phyloP scores from a whole-genome alignment of 1,284 basidiomycete species.

The Fomitopsis betulina region DNA sequence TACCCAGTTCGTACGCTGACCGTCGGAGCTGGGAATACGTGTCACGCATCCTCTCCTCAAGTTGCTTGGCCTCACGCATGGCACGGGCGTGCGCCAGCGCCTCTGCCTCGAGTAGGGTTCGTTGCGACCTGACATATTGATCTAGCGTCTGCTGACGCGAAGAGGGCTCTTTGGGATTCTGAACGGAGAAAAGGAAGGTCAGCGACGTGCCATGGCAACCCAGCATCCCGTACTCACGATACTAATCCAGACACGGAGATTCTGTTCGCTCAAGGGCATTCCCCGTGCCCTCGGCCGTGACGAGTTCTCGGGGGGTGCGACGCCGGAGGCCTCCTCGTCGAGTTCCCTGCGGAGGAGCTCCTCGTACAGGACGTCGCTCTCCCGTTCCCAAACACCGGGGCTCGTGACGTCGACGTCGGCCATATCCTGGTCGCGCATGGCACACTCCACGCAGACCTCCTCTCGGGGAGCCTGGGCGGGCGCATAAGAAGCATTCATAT shows the following conservation, averaged over 20 bases:
- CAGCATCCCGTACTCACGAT: slow-evolving; percentile 55
- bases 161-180: slow-evolving; percentile 80
- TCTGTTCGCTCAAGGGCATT: slow-evolving; percentile 72
- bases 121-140: slow-evolving; percentile 67
- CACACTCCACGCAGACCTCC: slow-evolving; percentile 95
- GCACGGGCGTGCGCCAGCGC: slow-evolving; percentile 69
- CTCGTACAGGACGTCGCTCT: slow-evolving; percentile 80
- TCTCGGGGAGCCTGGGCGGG: slow-evolving; percentile 51
- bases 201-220: slow-evolving; percentile 8
- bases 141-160: slow-evolving; percentile 71
- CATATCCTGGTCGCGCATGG: slow-evolving; percentile 99
- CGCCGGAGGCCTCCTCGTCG: slow-evolving; percentile 55
- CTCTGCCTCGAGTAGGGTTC: slow-evolving; percentile 69
- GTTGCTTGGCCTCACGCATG: slow-evolving; percentile 67
- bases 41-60: slow-evolving; percentile 73
- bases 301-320: slow-evolving; percentile 40
- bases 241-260: slow-evolving; percentile 83
- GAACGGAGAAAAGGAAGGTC: slow-evolving; percentile 2
- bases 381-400: slow-evolving; percentile 87
- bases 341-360: slow-evolving; percentile 76
- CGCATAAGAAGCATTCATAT: slow-evolving; percentile 56
- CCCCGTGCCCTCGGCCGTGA: slow-evolving; percentile 59
- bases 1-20: slow-evolving; percentile 66
- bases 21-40: slow-evolving; percentile 72
- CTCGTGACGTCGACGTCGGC: slow-evolving; percentile 89